Evolutionary conservation across 495 filamentous ascomycete species (phyloP).

Genomic region (Aspergillus avenaceus): DNA sequence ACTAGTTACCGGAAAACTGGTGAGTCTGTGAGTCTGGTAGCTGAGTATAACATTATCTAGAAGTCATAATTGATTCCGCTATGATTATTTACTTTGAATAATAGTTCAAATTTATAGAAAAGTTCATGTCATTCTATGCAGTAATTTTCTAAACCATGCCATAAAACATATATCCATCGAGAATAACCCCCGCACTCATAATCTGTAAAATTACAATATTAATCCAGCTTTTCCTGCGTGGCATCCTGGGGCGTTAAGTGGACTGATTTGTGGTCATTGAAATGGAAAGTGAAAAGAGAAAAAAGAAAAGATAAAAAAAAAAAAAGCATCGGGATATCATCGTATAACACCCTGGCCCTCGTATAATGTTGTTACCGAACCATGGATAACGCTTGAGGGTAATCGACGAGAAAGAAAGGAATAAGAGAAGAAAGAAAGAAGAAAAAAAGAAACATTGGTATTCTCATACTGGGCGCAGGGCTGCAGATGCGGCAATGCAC

Average conservation of each 20-base stretch:
- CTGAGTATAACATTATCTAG: too few relatives aligned
- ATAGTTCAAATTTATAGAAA: not conserved
- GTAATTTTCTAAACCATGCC: not conserved
- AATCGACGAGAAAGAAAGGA: not conserved
- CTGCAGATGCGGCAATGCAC: too few relatives aligned
- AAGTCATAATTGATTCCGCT: too few relatives aligned
- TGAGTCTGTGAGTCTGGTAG: too few relatives aligned
- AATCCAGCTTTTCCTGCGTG: constrained; percentile 8
- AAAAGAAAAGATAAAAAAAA: constrained; percentile 4
- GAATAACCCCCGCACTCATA: constrained; percentile 8
- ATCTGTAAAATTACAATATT: constrained; percentile 21
- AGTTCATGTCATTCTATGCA: not conserved
- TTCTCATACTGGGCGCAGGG: not conserved
- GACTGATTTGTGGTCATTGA: not conserved
- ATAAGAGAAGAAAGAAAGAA: constrained; percentile 4
- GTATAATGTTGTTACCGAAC: not conserved
- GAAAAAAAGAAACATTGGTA: not conserved
- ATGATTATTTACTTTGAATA: too few relatives aligned
- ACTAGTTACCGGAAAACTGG: too few relatives aligned
- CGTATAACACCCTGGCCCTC: constrained; percentile 1
- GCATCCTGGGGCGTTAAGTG: not conserved
- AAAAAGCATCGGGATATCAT: not conserved
- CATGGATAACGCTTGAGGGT: not conserved
- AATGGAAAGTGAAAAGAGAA: not conserved
- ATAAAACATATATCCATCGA: constrained; percentile 10